A percentile compares a stretch with the other conserved stretches of the same genome.
These are phyloP conservation scores for Solanum sejunctum DNA, from an alignment of 257 asterid genomes.

Conservation along the genomic window DNA sequence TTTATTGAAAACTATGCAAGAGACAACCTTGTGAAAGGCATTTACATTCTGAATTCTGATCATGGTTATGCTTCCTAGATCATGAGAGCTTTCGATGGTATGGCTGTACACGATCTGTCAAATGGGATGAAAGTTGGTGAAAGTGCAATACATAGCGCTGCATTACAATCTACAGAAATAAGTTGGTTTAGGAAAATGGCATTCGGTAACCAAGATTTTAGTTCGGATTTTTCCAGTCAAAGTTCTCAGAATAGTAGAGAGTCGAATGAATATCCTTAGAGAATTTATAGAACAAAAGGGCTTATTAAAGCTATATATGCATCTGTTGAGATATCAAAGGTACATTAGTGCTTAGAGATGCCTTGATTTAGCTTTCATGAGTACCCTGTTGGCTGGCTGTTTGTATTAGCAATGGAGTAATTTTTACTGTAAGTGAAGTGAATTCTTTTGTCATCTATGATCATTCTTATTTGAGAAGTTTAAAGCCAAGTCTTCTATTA, in stretches of 20 bases:
- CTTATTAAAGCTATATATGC: background rate
- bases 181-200: slow-evolving; percentile 79
- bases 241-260: slow-evolving; percentile 23
- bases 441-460: background rate
- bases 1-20: background rate
- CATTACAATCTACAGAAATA: slow-evolving; percentile 70
- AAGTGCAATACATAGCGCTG: slow-evolving; percentile 59
- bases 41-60: background rate
- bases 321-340: background rate
- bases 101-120: slow-evolving; percentile 52
- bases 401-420: background rate
- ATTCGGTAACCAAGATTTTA: slow-evolving; percentile 56
- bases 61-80: slow-evolving; percentile 29
- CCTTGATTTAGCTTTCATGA: background rate
- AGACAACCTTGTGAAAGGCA: background rate
- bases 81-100: slow-evolving; percentile 67
- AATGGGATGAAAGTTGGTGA: slow-evolving; percentile 92
- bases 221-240: slow-evolving; percentile 57
- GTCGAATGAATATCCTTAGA: slow-evolving; percentile 1
- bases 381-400: slow-evolving; percentile 1
- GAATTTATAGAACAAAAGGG: background rate
- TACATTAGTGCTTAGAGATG: background rate
- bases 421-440: slow-evolving; percentile 31
- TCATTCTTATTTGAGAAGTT: background rate
- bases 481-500: too few species aligned